Percentiles rank a stretch among this genome's conserved stretches.
These are phyloP conservation scores for Triticum turgidum DNA, from an alignment of 176 grass and related monocot genomes.

Conservation along the genomic window DNA sequence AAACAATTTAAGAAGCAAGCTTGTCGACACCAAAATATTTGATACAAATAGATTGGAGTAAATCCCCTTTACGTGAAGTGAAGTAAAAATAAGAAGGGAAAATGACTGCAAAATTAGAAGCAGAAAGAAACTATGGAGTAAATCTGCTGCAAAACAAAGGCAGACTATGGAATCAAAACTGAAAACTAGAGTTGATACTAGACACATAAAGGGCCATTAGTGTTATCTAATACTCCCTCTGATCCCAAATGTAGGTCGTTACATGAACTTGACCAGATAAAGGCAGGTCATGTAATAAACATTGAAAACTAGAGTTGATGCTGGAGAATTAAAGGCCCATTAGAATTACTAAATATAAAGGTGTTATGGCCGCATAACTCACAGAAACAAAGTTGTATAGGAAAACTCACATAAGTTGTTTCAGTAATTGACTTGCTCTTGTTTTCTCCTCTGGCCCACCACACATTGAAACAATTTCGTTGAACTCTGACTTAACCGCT, in stretches of 20 bases:
- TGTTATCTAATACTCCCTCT: neutral
- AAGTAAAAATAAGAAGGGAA: conserved; percentile 4
- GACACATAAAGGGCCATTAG: neutral
- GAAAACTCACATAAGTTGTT: conserved; percentile 65
- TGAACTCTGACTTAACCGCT: conserved; percentile 60
- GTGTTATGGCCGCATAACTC: neutral
- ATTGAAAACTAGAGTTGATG: neutral
- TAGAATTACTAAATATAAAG: neutral
- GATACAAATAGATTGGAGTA: neutral
- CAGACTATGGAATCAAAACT: neutral
- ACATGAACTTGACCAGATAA: neutral
- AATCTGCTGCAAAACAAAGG: neutral
- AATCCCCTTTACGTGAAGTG: neutral
- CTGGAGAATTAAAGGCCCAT: neutral
- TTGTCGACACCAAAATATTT: neutral
- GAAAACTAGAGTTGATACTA: neutral
- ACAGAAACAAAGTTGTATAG: neutral
- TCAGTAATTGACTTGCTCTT: conserved; percentile 61
- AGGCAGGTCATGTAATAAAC: neutral
- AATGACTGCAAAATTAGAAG: neutral
- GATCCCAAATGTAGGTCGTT: neutral
- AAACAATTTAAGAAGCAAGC: neutral
- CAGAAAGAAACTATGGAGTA: neutral
- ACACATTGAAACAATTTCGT: conserved; percentile 77
- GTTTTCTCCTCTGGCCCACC: conserved; percentile 66